Base-by-base conservation (phyloP, 371 early-diverging fungal genomes). In the Mucor sp. region DNA sequence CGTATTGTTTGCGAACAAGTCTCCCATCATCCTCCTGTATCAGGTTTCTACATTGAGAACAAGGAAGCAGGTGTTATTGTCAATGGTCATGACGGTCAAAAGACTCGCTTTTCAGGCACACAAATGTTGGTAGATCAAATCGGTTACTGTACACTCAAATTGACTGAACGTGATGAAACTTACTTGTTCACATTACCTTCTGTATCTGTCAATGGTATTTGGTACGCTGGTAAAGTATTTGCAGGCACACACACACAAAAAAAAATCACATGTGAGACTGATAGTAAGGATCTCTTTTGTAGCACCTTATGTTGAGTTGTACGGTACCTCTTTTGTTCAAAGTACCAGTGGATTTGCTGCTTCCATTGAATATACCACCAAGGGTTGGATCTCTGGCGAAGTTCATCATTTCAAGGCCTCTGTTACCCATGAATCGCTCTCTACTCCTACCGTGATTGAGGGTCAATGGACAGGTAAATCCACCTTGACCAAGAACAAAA, bases 371-470 rank as follows among this genome's bases (percentile, higher is more conserved):
- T 93, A 90, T 72, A 80, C 87, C 50, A 89, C 91, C 37, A 90
- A 87, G 70, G 90, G 92, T 11, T 93, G 91, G 89, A 87, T 93
- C 69, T 88, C 89, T 17, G 94, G 94, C 62, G 93, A 92, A 67
- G 86, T 91, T 57, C 90, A 93, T 71, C 87, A 87, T 65, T 90
- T 93, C 78, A 90, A 93, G 71, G 94, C 91, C 15, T 72, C 70
- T 6, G 73, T 93, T 47, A 84, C 65, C 8, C 73, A 78, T 27
- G 68, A 78, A 48, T 47, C 75, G 1, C 56, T 82, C 15, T 61
- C 72, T 1, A 79, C 71, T 32, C 80, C 75, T 21, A 74, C 77
- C 6, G 56, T 80, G 12, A 82, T 90, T 33, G 81, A 85, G 68
- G 91, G 92, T 11, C 85, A 86, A 68, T 92, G 91, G 91, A 87